A percentile compares a stretch with the other conserved stretches of the same genome.
Evolutionary conservation across 208 protist genomes (phyloP).

Genomic region (Angomonas desouzai): DNA sequence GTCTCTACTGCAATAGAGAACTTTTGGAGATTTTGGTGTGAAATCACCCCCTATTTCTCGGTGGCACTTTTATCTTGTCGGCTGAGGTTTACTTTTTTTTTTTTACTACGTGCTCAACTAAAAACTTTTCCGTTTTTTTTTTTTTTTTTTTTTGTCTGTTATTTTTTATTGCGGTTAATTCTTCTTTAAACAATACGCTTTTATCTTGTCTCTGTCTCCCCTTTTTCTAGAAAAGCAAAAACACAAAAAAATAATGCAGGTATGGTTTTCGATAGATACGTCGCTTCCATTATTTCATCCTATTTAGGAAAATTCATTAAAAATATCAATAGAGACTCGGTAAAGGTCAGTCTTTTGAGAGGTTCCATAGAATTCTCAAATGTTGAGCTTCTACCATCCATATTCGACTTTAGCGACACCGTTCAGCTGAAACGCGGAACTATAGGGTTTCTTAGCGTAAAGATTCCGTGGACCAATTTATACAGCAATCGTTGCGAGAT

Average conservation of each 20-base stretch:
- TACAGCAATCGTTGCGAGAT: conserved; percentile 58
- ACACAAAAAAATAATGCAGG: conserved; percentile 16
- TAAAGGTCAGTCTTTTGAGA: conserved; percentile 55
- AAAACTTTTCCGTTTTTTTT: conserved; percentile 11
- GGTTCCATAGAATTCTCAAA: conserved; percentile 59
- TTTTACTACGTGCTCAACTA: conserved; percentile 11
- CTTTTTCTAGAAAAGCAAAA: background rate
- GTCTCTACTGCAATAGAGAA: conserved; percentile 64
- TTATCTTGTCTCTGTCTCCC: conserved; percentile 1
- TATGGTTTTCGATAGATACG: conserved; percentile 66
- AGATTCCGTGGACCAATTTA: conserved; percentile 53
- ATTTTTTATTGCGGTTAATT: conserved; percentile 6
- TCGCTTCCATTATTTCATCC: conserved; percentile 42
- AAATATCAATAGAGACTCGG: conserved; percentile 39
- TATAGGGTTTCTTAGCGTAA: conserved; percentile 43
- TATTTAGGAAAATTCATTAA: conserved; percentile 67
- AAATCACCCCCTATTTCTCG: background rate
- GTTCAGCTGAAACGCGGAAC: conserved; percentile 32
- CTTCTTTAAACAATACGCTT: conserved; percentile 4
- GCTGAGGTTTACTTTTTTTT: conserved; percentile 8
- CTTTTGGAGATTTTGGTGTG: conserved; percentile 62
- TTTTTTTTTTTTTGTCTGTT: conserved; percentile 14
- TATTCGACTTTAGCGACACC: conserved; percentile 26
- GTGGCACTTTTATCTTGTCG: conserved; percentile 10
- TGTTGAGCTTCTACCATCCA: conserved; percentile 41